Conservation (phyloP, 2,329 filamentous ascomycete species). For the Sodiomyces alkalinus region DNA sequence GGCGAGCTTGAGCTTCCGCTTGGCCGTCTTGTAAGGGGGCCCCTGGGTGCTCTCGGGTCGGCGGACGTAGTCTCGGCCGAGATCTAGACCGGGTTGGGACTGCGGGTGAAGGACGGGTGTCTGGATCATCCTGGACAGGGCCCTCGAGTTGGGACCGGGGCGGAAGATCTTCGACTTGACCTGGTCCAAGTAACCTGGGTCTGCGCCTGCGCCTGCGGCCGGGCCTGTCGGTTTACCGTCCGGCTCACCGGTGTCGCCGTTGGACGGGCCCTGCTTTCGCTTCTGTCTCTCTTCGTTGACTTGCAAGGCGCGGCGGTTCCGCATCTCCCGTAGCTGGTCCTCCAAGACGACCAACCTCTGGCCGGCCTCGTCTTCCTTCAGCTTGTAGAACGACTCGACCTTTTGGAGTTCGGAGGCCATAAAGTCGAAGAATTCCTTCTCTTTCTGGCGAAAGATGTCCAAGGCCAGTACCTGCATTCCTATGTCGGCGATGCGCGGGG, state of each 20-base stretch:
- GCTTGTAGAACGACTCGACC: conserved; percentile 76
- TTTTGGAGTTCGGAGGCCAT: conserved; percentile 78
- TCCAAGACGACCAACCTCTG: conserved; percentile 55
- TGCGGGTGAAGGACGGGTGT: conserved; percentile 26
- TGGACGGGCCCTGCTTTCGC: conserved; percentile 14
- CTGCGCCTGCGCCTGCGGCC: too few relatives aligned
- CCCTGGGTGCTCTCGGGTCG: conserved; percentile 33
- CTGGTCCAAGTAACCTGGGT: conserved; percentile 32
- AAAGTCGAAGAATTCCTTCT: conserved; percentile 78
- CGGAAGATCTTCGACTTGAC: conserved; percentile 38
- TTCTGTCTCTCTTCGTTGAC: conserved; percentile 29
- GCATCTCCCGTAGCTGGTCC: conserved; percentile 85
- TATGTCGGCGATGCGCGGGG: conserved; percentile 22
- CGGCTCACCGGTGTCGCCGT: conserved; percentile 11
- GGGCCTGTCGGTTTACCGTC: conserved; percentile 11
- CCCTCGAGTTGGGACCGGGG: conserved; percentile 45
- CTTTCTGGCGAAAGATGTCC: conserved; percentile 52
- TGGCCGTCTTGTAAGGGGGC: conserved; percentile 75
- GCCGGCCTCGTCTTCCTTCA: conserved; percentile 76
- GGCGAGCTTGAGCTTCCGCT: conserved; percentile 80
- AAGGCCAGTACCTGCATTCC: conserved; percentile 23
- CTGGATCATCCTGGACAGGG: conserved; percentile 36
- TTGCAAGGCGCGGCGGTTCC: conserved; percentile 66
- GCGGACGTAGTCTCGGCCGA: conserved; percentile 34
- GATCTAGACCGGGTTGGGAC: conserved; percentile 15